Conservation (phyloP, 352 stramenopile species). For the Phytopythium helicoides region DNA sequence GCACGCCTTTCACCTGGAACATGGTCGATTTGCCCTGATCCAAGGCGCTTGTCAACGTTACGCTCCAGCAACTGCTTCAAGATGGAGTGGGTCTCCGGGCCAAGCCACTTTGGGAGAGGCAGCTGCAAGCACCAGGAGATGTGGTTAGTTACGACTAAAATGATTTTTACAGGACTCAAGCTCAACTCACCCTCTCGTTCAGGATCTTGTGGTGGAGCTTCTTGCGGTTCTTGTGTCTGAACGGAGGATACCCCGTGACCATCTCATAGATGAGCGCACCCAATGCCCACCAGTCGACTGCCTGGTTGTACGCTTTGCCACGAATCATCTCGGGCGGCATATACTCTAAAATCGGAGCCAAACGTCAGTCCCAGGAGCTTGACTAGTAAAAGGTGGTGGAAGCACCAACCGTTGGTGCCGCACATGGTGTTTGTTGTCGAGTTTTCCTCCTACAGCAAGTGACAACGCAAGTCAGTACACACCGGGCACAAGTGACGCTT, state of each 20-base stretch:
- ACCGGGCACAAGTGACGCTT: conserved; percentile 2
- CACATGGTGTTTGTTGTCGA: conserved; percentile 82
- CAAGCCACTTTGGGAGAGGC: conserved; percentile 76
- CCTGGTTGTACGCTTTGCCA: conserved; percentile 78
- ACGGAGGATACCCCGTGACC: conserved; percentile 81
- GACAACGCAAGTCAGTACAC: neutral
- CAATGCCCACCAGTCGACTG: conserved; percentile 87
- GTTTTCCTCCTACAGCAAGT: conserved; percentile 48
- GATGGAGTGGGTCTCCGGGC: conserved; percentile 90
- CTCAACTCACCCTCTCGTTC: conserved; percentile 63
- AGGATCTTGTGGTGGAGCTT: conserved; percentile 88
- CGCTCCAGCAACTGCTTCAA: conserved; percentile 96
- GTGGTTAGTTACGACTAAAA: conserved; percentile 1
- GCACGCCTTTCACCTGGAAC: conserved; percentile 97
- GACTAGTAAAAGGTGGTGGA: no score
- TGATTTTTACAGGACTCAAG: neutral
- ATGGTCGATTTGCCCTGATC: conserved; percentile 94
- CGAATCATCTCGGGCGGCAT: conserved; percentile 88
- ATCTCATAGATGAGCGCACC: conserved; percentile 86
- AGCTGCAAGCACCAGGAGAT: conserved; percentile 21
- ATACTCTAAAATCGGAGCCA: conserved; percentile 45
- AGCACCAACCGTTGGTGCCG: conserved; percentile 79
- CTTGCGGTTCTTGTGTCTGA: conserved; percentile 81
- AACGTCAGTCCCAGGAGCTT: neutral
- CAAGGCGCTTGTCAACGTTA: conserved; percentile 94